Evolutionary conservation across 768 basidiomycete genomes (phyloP).

Genomic region (Multifurca ochricompacta): DNA sequence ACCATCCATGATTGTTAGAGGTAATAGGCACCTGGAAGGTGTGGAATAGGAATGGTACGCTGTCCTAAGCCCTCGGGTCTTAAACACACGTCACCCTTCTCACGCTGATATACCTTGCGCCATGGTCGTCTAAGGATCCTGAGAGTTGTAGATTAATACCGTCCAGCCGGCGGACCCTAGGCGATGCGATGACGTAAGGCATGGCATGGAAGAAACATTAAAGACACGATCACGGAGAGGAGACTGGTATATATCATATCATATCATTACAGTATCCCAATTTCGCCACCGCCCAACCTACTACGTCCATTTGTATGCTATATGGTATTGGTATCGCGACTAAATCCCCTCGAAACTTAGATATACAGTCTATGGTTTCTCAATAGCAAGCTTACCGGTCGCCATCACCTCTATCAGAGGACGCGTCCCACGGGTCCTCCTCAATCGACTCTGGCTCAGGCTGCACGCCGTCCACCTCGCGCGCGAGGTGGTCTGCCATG

Average conservation of each 20-base stretch:
- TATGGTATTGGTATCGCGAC: constrained; percentile 7
- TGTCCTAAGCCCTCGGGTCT: no score
- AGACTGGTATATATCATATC: no score
- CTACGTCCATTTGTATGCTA: neutral
- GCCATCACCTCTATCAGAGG: constrained; percentile 15
- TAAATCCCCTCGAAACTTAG: neutral
- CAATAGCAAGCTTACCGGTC: neutral
- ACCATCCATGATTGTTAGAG: no score
- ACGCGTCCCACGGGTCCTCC: constrained; percentile 22
- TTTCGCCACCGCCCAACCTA: neutral
- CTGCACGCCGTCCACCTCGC: constrained; percentile 59
- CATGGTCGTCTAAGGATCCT: no score
- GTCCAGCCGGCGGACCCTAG: neutral
- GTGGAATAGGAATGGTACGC: neutral
- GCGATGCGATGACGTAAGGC: neutral
- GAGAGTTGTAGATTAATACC: no score
- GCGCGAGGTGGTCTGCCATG: constrained; percentile 69
- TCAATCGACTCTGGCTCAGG: constrained; percentile 2
- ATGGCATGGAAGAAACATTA: neutral
- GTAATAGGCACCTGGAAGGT: no score
- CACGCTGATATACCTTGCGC: no score
- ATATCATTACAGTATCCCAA: no score
- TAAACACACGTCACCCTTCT: no score
- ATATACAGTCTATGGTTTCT: neutral
- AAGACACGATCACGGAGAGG: neutral